A percentile compares a stretch with the other conserved stretches of the same genome.
phyloP scores from a whole-genome alignment of 768 basidiomycete species.

The Leucocoprinus birnbaumii region DNA sequence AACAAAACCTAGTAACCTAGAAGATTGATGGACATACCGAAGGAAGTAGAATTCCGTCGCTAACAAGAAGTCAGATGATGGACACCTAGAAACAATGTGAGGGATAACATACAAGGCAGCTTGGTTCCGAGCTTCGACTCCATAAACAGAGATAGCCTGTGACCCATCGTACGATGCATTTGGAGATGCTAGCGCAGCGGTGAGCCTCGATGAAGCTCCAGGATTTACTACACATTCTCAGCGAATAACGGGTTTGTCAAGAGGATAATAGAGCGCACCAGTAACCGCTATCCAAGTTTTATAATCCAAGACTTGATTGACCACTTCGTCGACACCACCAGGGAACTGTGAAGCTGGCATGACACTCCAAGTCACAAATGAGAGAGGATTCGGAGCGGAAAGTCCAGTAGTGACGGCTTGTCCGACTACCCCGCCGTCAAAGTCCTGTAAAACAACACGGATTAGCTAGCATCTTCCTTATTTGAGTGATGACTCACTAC shows the following conservation, averaged over 20 bases:
- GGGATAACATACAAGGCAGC: constrained; percentile 40
- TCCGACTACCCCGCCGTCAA: constrained; percentile 55
- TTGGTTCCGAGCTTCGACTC: constrained; percentile 22
- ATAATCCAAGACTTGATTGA: constrained; percentile 44
- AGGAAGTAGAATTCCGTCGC: constrained; percentile 30
- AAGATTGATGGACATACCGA: constrained; percentile 25
- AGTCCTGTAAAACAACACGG: constrained; percentile 38
- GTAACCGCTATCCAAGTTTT: constrained; percentile 53
- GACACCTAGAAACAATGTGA: not conserved
- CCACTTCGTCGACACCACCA: constrained; percentile 39
- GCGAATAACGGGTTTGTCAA: too few relatives aligned
- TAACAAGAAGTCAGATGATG: constrained; percentile 7
- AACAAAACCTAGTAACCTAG: too few relatives aligned
- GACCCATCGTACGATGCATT: constrained; percentile 47
- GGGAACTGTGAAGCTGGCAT: constrained; percentile 41
- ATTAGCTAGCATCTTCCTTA: not conserved
- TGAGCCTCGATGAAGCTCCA: constrained; percentile 34
- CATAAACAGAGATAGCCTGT: constrained; percentile 45
- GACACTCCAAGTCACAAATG: constrained; percentile 44
- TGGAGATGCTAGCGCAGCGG: constrained; percentile 31
- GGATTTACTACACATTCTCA: too few relatives aligned
- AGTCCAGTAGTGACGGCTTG: constrained; percentile 34
- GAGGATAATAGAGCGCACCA: constrained; percentile 36
- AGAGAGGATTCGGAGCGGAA: constrained; percentile 20
- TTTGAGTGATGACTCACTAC: constrained; percentile 37